A percentile compares a stretch with the other conserved stretches of the same genome.
These are phyloP conservation scores for Dipodascus geniculatus DNA, from an alignment of 805 yeast species.

Conservation along the genomic window DNA sequence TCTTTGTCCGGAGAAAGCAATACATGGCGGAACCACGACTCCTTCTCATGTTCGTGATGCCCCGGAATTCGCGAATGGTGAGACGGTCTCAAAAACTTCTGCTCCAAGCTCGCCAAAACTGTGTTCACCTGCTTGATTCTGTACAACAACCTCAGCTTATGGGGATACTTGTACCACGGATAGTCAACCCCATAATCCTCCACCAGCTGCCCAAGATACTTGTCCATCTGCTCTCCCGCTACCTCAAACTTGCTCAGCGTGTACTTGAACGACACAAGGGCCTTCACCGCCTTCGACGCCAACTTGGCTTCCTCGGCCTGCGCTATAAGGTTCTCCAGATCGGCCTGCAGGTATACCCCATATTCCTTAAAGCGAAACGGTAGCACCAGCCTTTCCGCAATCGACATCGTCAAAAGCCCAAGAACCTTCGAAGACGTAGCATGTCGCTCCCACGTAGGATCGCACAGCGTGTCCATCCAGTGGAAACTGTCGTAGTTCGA, in stretches of 20 bases:
- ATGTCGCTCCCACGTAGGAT: conserved; percentile 51
- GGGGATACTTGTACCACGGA: conserved; percentile 54
- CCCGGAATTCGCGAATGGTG: background rate
- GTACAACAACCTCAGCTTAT: conserved; percentile 16
- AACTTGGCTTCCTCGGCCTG: conserved; percentile 26
- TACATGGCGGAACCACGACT: background rate
- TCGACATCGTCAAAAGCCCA: conserved; percentile 37
- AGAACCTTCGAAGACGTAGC: conserved; percentile 41
- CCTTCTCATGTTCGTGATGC: background rate
- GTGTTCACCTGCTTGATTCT: conserved; percentile 26
- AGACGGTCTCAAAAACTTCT: conserved; percentile 25
- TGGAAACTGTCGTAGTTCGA: conserved; percentile 61
- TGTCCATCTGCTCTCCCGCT: conserved; percentile 36
- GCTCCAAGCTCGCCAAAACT: conserved; percentile 33
- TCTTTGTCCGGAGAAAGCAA: background rate
- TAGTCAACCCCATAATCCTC: conserved; percentile 46
- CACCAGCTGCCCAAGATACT: conserved; percentile 35
- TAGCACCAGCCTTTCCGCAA: conserved; percentile 39
- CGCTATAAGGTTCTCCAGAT: conserved; percentile 28
- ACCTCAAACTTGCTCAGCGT: conserved; percentile 17
- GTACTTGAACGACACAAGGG: conserved; percentile 12
- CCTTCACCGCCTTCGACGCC: conserved; percentile 10
- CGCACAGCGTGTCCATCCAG: conserved; percentile 58
- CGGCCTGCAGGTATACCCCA: conserved; percentile 27
- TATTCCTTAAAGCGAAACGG: conserved; percentile 33